Evolutionary conservation across 495 filamentous ascomycete genomes (phyloP), one percentile per base, ranked within the genome.

Genomic region (Aspergillus asperescens): DNA sequence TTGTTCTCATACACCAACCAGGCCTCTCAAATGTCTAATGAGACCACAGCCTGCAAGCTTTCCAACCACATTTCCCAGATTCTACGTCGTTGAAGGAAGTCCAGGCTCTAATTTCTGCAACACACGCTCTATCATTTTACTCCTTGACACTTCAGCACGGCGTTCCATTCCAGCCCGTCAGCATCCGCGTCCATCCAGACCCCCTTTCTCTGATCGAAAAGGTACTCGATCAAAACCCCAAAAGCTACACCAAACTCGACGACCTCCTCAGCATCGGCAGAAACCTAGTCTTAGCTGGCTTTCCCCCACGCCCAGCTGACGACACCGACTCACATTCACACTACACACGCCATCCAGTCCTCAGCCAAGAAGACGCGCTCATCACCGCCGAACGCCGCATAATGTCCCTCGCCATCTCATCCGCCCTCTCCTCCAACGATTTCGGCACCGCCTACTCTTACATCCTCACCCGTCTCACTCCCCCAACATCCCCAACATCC

Each of bases 381-480:
- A 49, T 68, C 57, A 69, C 64, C 15, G 69, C 70, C 7, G 82
- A 87, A 62, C 78, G 81, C 24, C 81, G 90, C 44, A 84, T 98
- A 45, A 87, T 83, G 25, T 85, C 85, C 45, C 89, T 95, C 81
- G 91, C 92, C 59, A 86, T 97, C 37, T 85, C 92, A 58, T 85
- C 90, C 5, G 89, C 92, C 24, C 79, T 97, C 1, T 71, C 76
- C 5, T 88, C 91, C 63, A 82, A 93, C 59, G 93, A 98, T 62
- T 97, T 97, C 57, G 92, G 95, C 56, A 97, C 94, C 1, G 94
- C 94, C 19, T 97, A 97, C 69, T 95, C 90, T 10, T 96, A 93
- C 69, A 86, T 95, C 28, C 81, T 94, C 52, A 95, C 75, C 23
- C 76, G 80, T 1, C 72, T 83, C 16, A 71, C 75, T 15, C 74